Evolutionary conservation across 208 protist genomes (phyloP).

Genomic region (Kentomonas sorsogonicus): DNA sequence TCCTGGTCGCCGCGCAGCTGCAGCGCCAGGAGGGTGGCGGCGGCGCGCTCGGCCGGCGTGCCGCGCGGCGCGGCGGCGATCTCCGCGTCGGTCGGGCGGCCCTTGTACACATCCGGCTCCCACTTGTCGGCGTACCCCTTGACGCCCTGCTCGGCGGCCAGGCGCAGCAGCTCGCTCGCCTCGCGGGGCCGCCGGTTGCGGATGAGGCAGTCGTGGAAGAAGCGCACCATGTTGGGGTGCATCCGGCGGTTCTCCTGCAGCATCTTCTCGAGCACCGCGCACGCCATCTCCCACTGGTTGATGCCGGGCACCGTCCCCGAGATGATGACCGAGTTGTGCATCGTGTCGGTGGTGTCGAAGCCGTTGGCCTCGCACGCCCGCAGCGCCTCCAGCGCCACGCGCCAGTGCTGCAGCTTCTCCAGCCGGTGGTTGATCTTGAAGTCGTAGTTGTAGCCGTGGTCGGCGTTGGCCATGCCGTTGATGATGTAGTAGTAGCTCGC

Average conservation of each 20-base stretch:
- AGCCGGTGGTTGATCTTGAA: conserved; percentile 87
- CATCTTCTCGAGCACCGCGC: conserved; percentile 65
- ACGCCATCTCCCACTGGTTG: conserved; percentile 79
- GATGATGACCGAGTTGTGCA: conserved; percentile 89
- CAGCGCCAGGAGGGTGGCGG: conserved; percentile 42
- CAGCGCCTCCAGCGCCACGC: conserved; percentile 80
- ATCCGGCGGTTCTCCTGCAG: conserved; percentile 70
- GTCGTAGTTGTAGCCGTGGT: conserved; percentile 89
- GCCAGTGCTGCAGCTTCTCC: conserved; percentile 88
- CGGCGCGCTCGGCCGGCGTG: conserved; percentile 12
- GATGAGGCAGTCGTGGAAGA: conserved; percentile 85
- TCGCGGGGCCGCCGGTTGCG: conserved; percentile 77
- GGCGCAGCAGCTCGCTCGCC: conserved; percentile 66
- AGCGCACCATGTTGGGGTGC: conserved; percentile 82
- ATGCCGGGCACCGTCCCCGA: conserved; percentile 84
- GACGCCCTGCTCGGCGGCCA: conserved; percentile 66
- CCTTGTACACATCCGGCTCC: conserved; percentile 77
- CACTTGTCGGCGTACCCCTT: conserved; percentile 77
- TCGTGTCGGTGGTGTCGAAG: conserved; percentile 87
- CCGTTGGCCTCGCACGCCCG: conserved; percentile 84
- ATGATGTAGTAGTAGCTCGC: conserved; percentile 90
- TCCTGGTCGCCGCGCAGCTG: conserved; percentile 75
- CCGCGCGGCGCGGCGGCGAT: conserved; percentile 13
- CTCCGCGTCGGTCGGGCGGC: conserved; percentile 39
- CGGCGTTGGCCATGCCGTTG: conserved; percentile 90